phyloP scores from a whole-genome alignment of 176 grass and related monocot species.

The Zea mays region DNA sequence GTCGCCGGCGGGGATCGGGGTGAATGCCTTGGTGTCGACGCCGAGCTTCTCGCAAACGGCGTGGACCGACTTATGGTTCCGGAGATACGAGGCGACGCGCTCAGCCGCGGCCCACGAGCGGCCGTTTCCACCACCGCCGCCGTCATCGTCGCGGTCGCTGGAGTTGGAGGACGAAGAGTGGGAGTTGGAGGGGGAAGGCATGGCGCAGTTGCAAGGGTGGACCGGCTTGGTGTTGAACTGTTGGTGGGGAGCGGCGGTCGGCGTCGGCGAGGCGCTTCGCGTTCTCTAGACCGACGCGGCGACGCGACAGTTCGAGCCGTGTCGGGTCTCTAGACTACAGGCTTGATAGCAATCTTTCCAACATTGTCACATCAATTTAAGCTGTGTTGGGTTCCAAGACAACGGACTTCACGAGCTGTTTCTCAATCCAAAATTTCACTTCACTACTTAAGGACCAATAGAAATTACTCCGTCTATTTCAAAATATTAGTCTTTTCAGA shows the following conservation, averaged over 20 bases:
- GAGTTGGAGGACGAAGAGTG: not conserved
- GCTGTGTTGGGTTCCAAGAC: too few species aligned
- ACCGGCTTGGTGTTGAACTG: not conserved
- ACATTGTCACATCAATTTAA: too few species aligned
- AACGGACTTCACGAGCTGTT: too few species aligned
- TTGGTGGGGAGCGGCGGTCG: not conserved
- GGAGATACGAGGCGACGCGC: not conserved
- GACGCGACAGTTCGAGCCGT: too few species aligned
- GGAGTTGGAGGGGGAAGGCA: slow-evolving; percentile 3
- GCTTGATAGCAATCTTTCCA: too few species aligned
- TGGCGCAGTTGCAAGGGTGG: not conserved
- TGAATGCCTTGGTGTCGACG: not conserved
- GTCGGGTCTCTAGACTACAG: too few species aligned
- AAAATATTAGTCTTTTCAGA: too few species aligned
- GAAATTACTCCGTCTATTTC: too few species aligned
- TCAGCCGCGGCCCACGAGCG: not conserved
- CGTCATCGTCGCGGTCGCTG: not conserved
- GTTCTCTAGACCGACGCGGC: not conserved
- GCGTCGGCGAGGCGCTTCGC: not conserved
- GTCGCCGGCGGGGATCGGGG: not conserved
- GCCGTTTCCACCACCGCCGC: not conserved
- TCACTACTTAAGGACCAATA: too few species aligned
- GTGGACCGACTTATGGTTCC: not conserved
- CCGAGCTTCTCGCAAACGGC: not conserved
- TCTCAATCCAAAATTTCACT: too few species aligned